Evolutionary conservation across 208 protist genomes (phyloP).

Genomic region (Willaertia magna): DNA sequence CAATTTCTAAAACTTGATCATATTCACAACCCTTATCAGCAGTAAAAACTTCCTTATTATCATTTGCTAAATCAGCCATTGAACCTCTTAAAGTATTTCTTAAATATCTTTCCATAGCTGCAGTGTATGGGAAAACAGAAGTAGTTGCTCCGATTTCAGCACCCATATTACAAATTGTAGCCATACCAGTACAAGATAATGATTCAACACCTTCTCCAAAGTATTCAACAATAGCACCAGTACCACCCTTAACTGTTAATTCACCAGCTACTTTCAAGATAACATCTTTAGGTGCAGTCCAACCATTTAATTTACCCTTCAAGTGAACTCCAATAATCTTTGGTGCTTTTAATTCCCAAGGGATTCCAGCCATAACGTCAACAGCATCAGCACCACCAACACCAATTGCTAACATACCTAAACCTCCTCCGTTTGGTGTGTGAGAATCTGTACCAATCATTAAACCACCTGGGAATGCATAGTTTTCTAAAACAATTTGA

Average conservation of each 20-base stretch:
- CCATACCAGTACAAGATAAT: conserved; percentile 60
- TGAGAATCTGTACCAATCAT: conserved; percentile 60
- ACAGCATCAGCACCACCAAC: conserved; percentile 71
- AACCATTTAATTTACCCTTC: conserved; percentile 42
- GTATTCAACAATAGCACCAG: conserved; percentile 66
- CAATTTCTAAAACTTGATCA: conserved; percentile 62
- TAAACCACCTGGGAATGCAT: conserved; percentile 52
- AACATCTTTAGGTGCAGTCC: conserved; percentile 58
- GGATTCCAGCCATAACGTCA: conserved; percentile 65
- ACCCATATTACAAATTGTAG: conserved; percentile 74
- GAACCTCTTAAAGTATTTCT: conserved; percentile 36
- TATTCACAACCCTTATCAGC: conserved; percentile 38
- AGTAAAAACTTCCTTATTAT: conserved; percentile 16
- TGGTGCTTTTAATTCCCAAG: conserved; percentile 62
- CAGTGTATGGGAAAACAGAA: conserved; percentile 63
- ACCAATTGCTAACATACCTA: conserved; percentile 44
- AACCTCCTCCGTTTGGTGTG: conserved; percentile 53
- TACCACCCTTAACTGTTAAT: conserved; percentile 60
- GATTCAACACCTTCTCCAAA: conserved; percentile 55
- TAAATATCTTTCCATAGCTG: conserved; percentile 42
- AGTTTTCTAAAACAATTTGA: conserved; percentile 66
- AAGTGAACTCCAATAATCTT: conserved; percentile 73
- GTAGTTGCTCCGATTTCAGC: conserved; percentile 72
- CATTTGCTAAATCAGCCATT: conserved; percentile 31
- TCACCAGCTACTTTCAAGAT: conserved; percentile 62